phyloP scores from a whole-genome alignment of 179 eudicot species.

The Patellifolia procumbens region DNA sequence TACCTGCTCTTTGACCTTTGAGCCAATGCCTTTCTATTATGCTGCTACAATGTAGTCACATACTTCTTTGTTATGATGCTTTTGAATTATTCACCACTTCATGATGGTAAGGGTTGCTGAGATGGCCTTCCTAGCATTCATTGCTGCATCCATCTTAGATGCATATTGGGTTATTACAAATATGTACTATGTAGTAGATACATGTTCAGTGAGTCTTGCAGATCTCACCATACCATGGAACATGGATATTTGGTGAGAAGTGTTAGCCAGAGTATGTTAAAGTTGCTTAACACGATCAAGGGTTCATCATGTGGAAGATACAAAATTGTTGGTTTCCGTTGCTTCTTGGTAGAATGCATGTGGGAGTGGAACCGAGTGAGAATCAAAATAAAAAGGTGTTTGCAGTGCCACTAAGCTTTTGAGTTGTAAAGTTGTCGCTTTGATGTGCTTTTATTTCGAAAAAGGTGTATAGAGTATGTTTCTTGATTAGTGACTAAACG shows the following conservation, averaged over 20 bases:
- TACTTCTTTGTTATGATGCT: not conserved
- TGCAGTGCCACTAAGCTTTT: not conserved
- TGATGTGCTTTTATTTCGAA: not conserved
- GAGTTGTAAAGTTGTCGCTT: not conserved
- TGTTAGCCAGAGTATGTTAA: not conserved
- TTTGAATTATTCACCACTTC: not conserved
- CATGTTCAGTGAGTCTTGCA: not conserved
- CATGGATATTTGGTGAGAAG: not conserved
- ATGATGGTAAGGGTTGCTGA: not conserved
- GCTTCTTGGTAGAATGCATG: not conserved
- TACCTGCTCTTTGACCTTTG: not conserved
- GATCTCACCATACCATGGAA: not conserved
- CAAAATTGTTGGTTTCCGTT: not conserved
- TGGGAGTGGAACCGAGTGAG: not conserved
- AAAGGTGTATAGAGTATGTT: not conserved
- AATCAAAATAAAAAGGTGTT: not conserved
- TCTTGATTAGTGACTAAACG: not conserved
- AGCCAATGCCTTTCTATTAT: not conserved
- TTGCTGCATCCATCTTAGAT: not conserved
- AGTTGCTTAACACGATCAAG: not conserved
- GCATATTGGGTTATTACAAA: not conserved
- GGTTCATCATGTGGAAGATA: not conserved
- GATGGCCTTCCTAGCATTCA: not conserved
- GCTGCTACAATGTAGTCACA: not conserved
- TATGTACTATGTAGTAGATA: not conserved